Base-by-base conservation (phyloP, 306 rosid species). In the Elaeagnus macrophylla region DNA sequence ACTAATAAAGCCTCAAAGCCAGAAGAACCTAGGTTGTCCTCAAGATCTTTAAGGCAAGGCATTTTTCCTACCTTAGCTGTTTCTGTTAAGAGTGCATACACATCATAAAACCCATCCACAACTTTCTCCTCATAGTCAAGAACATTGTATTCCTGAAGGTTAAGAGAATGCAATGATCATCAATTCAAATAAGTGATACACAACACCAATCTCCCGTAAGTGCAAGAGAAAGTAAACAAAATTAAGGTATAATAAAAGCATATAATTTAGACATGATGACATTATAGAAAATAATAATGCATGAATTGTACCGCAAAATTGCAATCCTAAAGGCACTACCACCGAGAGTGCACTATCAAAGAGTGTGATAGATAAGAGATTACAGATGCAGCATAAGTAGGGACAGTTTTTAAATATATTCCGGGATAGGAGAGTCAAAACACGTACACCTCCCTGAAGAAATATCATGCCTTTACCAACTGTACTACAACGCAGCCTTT, bases 51-150 rank as follows among this genome's bases (percentile, higher is more conserved):
- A 43, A 83, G 75, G 61, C 89, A 87, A 7, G 96, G 99, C 81
- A 91, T 82, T 72, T 87, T 91, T 54, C 94, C 97, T 84, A 82
- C 95, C 78, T 71, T 70, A 53, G 83, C 73, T 9, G 95, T 75
- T 71, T 86, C 86, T 9, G 75, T 59, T 56, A 74, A 76, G 48
- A 77, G 68, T 54, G 91, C 85, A 58, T 67, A 81, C 59, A 87
- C 78, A 65, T 91, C 99, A 70, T 91, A 91, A 76, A 91, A 91
- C 59, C 99, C 99, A 69, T 91, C 86, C 25, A 87, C 75, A 56
- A 91, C 93, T 75, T 75, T 87, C 69, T 91, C 96, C 51, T 75
- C 96, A 46, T 91, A 87, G 77, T 84, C 99, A 64, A 91, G 86
- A 66, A 82, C 93, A 54, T 80, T 82, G 75, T 77, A 91, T 59